These are phyloP conservation scores for Capsella rubella DNA, from an alignment of 441 rosid genomes.

Conservation along the genomic window DNA sequence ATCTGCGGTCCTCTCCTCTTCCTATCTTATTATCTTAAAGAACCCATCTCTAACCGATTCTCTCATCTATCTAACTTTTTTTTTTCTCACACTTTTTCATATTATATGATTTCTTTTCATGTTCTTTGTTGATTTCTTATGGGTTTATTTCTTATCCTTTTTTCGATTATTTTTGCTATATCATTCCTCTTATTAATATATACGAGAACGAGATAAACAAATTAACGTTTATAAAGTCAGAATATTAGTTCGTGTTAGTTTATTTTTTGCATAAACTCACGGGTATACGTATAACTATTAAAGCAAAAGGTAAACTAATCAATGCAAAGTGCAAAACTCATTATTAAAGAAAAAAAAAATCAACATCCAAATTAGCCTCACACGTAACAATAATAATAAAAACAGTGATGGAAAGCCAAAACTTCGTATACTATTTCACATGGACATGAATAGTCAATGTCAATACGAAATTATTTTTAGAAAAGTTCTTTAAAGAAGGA, in stretches of 20 bases:
- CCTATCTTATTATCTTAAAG: slow-evolving; percentile 23
- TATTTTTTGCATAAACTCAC: background rate
- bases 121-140: slow-evolving; percentile 7
- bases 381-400: slow-evolving; percentile 26
- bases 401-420: slow-evolving; percentile 40
- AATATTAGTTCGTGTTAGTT: background rate
- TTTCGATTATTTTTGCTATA: background rate
- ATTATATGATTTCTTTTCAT: background rate
- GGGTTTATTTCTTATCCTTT: background rate
- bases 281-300: slow-evolving; percentile 3
- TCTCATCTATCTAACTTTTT: slow-evolving; percentile 5
- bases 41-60: slow-evolving; percentile 21
- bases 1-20: slow-evolving; percentile 21
- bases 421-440: slow-evolving; percentile 36
- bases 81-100: slow-evolving; percentile 8
- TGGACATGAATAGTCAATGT: slow-evolving; percentile 46
- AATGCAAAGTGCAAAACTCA: slow-evolving; percentile 22
- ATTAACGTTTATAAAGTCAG: background rate
- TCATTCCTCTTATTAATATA: background rate
- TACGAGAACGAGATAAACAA: no score
- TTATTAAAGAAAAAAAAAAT: background rate
- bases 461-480: slow-evolving; percentile 3
- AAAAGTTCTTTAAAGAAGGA: background rate
- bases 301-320: slow-evolving; percentile 8
- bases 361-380: slow-evolving; percentile 26